These are phyloP conservation scores for Metrosideros polymorpha DNA, from an alignment of 441 rosid genomes.

Conservation along the genomic window DNA sequence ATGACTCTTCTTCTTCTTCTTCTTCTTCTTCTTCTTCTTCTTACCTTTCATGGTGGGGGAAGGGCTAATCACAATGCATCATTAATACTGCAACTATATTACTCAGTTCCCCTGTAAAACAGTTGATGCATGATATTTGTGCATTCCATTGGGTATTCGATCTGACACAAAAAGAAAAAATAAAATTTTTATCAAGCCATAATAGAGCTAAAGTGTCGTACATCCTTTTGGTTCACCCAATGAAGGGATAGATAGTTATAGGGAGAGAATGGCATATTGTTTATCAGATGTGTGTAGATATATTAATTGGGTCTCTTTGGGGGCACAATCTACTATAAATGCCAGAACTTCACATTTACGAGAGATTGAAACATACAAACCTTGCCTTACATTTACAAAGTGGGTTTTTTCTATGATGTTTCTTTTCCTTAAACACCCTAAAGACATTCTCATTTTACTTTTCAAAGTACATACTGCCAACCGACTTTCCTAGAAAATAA, in stretches of 20 bases:
- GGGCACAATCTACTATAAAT: not conserved
- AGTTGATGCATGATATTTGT: not conserved
- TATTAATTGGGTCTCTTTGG: not conserved
- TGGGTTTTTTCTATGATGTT: not conserved
- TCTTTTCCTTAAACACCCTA: not conserved
- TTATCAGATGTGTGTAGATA: fast-evolving
- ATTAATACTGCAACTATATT: not conserved
- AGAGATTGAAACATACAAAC: fast-evolving
- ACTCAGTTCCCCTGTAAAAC: not conserved
- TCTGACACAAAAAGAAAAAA: not conserved
- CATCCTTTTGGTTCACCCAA: not conserved
- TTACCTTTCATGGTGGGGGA: not conserved
- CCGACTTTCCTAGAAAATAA: not conserved
- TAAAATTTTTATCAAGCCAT: not conserved
- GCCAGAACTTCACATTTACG: fast-evolving
- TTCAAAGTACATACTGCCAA: not conserved
- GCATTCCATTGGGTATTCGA: not conserved
- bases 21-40: too few species aligned
- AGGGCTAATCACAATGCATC: not conserved
- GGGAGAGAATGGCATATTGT: not conserved
- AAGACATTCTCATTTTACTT: not conserved
- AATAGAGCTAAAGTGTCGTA: not conserved
- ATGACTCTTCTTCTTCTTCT: not conserved
- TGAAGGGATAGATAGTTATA: not conserved
- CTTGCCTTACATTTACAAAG: not conserved